These are phyloP conservation scores for Hymenoscyphus salicellus DNA, from an alignment of 2,329 filamentous ascomycete species.

Conservation along the genomic window DNA sequence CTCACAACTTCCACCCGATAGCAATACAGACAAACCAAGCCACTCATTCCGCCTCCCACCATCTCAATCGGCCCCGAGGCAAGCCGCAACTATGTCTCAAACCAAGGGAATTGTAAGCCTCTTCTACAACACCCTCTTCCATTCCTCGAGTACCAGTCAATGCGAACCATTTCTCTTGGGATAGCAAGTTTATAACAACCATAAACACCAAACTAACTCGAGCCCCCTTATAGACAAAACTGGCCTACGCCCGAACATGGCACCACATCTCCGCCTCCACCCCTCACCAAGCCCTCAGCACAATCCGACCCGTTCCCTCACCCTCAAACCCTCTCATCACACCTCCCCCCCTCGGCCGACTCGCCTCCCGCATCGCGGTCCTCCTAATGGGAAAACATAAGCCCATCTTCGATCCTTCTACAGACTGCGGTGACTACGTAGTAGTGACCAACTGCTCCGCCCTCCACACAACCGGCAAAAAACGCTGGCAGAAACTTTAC, in stretches of 20 bases:
- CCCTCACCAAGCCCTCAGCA: constrained; percentile 57
- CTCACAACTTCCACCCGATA: constrained; percentile 9
- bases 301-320: constrained; percentile 43
- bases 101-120: constrained; percentile 67
- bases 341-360: constrained; percentile 79
- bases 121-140: background rate
- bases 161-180: background rate
- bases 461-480: constrained; percentile 84
- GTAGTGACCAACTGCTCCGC: constrained; percentile 88
- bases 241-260: constrained; percentile 96
- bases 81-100: constrained; percentile 64
- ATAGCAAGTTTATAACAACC: background rate
- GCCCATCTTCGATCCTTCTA: constrained; percentile 94
- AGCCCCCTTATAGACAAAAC: constrained; percentile 65
- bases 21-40: constrained; percentile 9
- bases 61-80: constrained; percentile 28
- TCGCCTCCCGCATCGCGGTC: constrained; percentile 82
- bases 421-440: constrained; percentile 98
- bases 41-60: constrained; percentile 8
- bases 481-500: constrained; percentile 91
- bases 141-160: background rate
- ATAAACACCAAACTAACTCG: constrained; percentile 10
- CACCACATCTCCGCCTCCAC: constrained; percentile 75
- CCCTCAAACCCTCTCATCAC: constrained; percentile 46
- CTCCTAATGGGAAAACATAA: constrained; percentile 99